Base-by-base conservation (phyloP, 1,139 yeast species). In the Protomyces pachydermus region DNA sequence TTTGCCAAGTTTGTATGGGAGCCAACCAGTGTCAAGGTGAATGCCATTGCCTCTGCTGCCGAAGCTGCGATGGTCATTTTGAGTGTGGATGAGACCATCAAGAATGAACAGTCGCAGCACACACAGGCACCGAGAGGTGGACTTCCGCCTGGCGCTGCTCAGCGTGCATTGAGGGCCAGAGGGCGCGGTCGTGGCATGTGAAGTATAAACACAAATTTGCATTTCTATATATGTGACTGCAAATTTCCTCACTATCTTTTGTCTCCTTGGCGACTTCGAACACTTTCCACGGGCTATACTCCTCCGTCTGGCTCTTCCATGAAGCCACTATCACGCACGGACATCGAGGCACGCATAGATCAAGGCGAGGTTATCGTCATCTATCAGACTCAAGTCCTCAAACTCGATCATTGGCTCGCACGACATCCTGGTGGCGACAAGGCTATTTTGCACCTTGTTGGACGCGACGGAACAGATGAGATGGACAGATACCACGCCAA, bases 1-100 rank as follows among this genome's bases (percentile, higher is more conserved):
- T 84, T 91, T 80, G 85, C 83, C 66, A 84, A 81, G 68, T 93
- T 90, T 73, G 95, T 93, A 67, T 93, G 99, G 99, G 99, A 93
- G 76, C 99, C 99, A 3, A 86, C 97, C 48, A 82, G 93, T 72
- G 96, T 93, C 62, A 93, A 93, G 78, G 83, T 85, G 69, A 95
- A 93, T 74, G 97, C 98, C n/a, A 79, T 95, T 68, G 87, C 85
- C 73, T 86, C 95, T 70, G 98, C 99, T 32, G 87, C 97, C n/a
- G 99, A 93, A 76, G 98, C 98, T 48, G 96, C 98, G 8, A 87
- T 90, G 67, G 80, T 93, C 72, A 88, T 93, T 71, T 81, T 93
- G 70, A 86, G 95, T 20, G 96, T 93, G 65, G 99, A 93, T 75
- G 98, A 93, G 79, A 93, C 98, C 18, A 91, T 93, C 70, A 88